Evolutionary conservation across 768 basidiomycete species (phyloP).

Genomic region (Favolaschia claudopus): DNA sequence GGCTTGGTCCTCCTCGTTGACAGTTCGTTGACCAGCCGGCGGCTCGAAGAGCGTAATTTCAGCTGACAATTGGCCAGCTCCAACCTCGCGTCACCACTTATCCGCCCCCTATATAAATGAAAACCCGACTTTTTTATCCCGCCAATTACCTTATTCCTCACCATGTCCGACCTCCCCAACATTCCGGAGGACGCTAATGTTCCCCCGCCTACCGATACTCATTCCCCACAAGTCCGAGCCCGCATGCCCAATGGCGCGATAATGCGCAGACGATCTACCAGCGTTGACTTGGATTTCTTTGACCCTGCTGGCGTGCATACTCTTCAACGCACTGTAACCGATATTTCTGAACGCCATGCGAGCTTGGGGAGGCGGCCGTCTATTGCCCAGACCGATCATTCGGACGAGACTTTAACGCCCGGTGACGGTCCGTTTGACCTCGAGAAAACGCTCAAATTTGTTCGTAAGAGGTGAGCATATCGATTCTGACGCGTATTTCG

Average conservation of each 20-base stretch:
- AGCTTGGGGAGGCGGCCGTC: not conserved
- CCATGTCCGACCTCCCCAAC: constrained; percentile 20
- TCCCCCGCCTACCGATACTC: constrained; percentile 2
- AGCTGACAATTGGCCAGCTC: no score
- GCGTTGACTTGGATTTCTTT: constrained; percentile 51
- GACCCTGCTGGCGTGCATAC: constrained; percentile 51
- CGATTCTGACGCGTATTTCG: not conserved
- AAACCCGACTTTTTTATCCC: no score
- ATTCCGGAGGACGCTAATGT: constrained; percentile 19
- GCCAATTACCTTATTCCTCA: not conserved
- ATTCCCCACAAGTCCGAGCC: constrained; percentile 1
- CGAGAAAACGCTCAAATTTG: constrained; percentile 36
- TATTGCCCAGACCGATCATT: constrained; percentile 7
- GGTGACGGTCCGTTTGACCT: constrained; percentile 39
- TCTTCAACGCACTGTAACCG: constrained; percentile 33
- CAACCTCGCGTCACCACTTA: no score
- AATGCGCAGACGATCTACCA: constrained; percentile 21
- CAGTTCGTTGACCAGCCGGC: no score
- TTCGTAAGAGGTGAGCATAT: constrained; percentile 33
- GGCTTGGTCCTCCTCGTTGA: no score
- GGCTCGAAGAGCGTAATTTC: no score
- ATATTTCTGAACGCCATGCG: constrained; percentile 12
- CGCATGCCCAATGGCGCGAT: constrained; percentile 1
- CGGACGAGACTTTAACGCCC: constrained; percentile 27
- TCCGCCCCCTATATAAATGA: no score